Conservation (phyloP, 2,329 filamentous ascomycete genomes). For the Ustulina deusta region DNA sequence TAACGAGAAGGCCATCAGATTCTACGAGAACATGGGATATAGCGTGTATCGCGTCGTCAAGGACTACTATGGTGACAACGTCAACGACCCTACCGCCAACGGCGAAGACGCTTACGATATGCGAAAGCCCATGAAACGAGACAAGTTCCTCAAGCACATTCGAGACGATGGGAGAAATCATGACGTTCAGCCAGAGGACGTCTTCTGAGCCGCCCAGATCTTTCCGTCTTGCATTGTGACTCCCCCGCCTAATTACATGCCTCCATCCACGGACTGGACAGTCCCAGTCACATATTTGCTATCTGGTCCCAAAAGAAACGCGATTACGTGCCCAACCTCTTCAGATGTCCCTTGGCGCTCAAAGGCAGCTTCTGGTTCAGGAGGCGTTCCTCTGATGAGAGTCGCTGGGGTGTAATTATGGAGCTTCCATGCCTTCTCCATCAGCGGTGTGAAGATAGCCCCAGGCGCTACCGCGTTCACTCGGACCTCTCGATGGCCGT, state of each 20-base stretch:
- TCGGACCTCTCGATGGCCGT: slow-evolving; percentile 58
- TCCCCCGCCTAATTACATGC: slow-evolving; percentile 43
- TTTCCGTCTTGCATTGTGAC: slow-evolving; percentile 9
- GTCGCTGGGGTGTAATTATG: slow-evolving; percentile 52
- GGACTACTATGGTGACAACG: slow-evolving; percentile 92
- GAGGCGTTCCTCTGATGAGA: slow-evolving; percentile 47
- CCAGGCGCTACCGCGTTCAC: slow-evolving; percentile 63
- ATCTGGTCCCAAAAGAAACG: slow-evolving; percentile 61
- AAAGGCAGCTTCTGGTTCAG: slow-evolving; percentile 57
- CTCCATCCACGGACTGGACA: slow-evolving; percentile 62
- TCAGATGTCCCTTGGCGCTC: slow-evolving; percentile 60
- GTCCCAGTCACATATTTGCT: slow-evolving; percentile 61
- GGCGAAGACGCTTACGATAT: slow-evolving; percentile 96
- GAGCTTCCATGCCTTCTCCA: slow-evolving; percentile 58
- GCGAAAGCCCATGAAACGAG: slow-evolving; percentile 89
- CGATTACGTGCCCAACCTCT: slow-evolving; percentile 61
- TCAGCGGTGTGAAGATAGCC: slow-evolving; percentile 62
- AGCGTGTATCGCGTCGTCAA: slow-evolving; percentile 89
- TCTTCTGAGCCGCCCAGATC: slow-evolving; percentile 71
- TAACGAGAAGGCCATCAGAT: slow-evolving; percentile 85
- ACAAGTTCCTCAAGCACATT: slow-evolving; percentile 80
- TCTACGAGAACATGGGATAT: slow-evolving; percentile 94
- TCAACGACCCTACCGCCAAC: slow-evolving; percentile 69
- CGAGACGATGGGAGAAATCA: slow-evolving; percentile 83
- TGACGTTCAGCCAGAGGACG: slow-evolving; percentile 83